Base-by-base conservation (phyloP, 2,329 filamentous ascomycete species). In the Lachnellula cervina region DNA sequence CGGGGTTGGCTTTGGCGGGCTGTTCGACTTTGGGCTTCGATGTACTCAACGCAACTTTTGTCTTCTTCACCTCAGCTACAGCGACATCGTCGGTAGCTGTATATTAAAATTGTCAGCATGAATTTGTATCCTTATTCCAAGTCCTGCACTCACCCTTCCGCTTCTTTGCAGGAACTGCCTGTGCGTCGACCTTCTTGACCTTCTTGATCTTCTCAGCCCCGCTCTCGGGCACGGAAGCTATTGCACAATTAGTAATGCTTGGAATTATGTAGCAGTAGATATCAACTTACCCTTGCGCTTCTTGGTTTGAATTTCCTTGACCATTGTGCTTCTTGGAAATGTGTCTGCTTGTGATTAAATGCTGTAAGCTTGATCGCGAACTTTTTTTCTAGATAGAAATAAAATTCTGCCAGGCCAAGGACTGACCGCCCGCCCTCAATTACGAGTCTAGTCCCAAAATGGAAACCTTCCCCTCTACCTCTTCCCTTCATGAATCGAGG, bases 241-340 rank as follows among this genome's bases (percentile, higher is more conserved):
- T 55, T 28, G 45, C 21, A 21, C 16, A 46, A 49, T 62, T 57
- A 59, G 57, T 60, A 51, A 62, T 54, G 16, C 58, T 38, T 25
- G 49, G 42, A 37, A 52, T 16, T 17, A 19, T 34, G 9, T 14
- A 43, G 2, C 7, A 6, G 37, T 40, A 21, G 3, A 34, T 17
- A 28, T 32, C 28, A 4, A 55, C 54, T 42, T 69, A 78, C 78
- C 75, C 66, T 80, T 80, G 70, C 77, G 76, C 76, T 82, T 82
- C 68, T 78, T 82, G 42, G 72, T 72, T 63, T 79, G 80, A 61
- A 73, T 72, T 65, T 79, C 78, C 60, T 75, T 74, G 53, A 77
- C 78, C 80, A 83, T 83, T 71, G 66, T 70, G 52, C 17, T 9
- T 17, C 7, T 28, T 17, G 23, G 21, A 46, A 21, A 25, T 46